Evolutionary conservation across 1,284 basidiomycete genomes (phyloP), one percentile per base, ranked within the genome.

Genomic region (Rhizopogon parksii): DNA sequence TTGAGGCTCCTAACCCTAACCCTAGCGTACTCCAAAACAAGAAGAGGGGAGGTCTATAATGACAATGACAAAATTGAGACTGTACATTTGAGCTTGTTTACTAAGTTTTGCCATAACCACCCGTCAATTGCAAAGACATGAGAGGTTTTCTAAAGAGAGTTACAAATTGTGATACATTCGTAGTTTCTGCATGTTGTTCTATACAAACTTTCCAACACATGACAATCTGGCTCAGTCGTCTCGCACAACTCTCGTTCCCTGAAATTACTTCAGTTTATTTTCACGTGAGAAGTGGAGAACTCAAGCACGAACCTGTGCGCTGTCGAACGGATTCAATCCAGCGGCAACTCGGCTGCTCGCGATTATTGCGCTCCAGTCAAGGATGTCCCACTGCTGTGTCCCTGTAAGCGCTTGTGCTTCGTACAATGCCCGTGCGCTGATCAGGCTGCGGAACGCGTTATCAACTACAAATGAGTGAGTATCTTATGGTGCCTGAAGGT

Each of bases 391-490:
- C 19, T 63, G 64, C 8, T 69, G 62, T 40, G 68, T 70, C 2
- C 79, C 80, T n/a, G 70, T 69, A 30, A 68, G 65, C 43, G 70
- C 70, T 53, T 80, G 68, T 30, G 68, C 67, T 37, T 68, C 61
- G 55, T 88, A 82, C 11, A 88, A 65, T 0, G 89, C 85, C 27
- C 88, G 78, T 3, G 90, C 86, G 3, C 87, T 85, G 50, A 93
- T 72, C 61, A 94, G 73, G 60, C 90, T 86, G 58, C 87, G 83
- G 59, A 88, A 81, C 19, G 84, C 85, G 42, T 82, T 73, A 61
- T 94, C 88, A 56, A 93, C 76, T 47, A 25, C 30, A 43, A 34
- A 43, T 9, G 30, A 21, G 32, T 43, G 4, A 32, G 27, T 9
- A 43, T 32, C 27, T 19, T 3, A 6, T 14, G 4, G 14, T 19